Percentiles rank a stretch among this genome's conserved stretches.
These are phyloP conservation scores for Westerdykella sp. DNA, from an alignment of 2,329 filamentous ascomycete genomes.

Conservation along the genomic window DNA sequence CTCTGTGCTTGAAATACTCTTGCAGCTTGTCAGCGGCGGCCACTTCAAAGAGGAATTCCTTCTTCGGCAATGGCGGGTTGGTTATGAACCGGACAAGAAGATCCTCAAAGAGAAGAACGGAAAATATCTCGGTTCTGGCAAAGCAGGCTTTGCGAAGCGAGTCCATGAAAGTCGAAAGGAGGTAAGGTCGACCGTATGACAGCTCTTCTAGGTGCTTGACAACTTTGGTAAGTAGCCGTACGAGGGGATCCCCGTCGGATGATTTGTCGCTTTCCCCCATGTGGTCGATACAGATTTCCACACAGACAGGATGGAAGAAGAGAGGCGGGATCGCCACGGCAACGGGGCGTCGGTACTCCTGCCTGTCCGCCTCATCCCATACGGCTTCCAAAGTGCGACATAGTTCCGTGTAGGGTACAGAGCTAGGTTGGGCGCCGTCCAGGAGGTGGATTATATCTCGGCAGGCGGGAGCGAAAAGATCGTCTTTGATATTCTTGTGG, in stretches of 20 bases:
- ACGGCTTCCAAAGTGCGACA: conserved; percentile 28
- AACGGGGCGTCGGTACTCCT: conserved; percentile 41
- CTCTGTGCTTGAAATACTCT: conserved; percentile 24
- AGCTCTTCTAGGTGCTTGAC: conserved; percentile 23
- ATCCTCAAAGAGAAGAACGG: conserved; percentile 34
- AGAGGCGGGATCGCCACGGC: conserved; percentile 34
- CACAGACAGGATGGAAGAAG: conserved; percentile 32
- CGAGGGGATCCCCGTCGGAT: conserved; percentile 5
- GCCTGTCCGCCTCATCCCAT: conserved; percentile 45
- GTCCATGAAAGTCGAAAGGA: conserved; percentile 24
- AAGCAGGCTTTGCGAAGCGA: conserved; percentile 30
- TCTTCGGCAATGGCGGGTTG: conserved; percentile 37
- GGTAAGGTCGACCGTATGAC: conserved; percentile 31
- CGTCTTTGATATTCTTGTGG: conserved; percentile 27
- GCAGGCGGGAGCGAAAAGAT: conserved; percentile 24
- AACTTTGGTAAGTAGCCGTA: conserved; percentile 17
- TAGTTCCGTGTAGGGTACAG: conserved; percentile 12
- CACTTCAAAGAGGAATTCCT: conserved; percentile 44
- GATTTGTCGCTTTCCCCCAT: background rate
- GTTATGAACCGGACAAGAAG: conserved; percentile 38
- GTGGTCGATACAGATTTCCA: conserved; percentile 13
- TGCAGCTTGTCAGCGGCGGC: conserved; percentile 32
- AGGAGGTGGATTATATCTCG: conserved; percentile 17
- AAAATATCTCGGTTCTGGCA: conserved; percentile 20
- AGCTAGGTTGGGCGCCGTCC: conserved; percentile 6